phyloP scores from a whole-genome alignment of 305 asterid species.

The Petunia hybrid region DNA sequence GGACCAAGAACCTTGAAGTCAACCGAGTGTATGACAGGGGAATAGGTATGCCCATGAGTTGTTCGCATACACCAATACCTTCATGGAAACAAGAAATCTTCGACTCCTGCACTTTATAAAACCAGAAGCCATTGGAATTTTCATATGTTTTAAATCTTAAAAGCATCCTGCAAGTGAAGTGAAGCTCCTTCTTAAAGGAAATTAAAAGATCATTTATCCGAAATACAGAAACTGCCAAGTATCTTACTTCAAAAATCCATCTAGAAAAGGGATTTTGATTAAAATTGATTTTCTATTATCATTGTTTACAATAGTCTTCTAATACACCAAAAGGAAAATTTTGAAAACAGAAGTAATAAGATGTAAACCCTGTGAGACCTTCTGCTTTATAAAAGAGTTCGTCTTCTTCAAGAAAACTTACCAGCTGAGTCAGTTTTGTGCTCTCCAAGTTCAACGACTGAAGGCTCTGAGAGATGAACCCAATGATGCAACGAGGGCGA shows the following conservation, averaged over 20 bases:
- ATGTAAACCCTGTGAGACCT: neutral
- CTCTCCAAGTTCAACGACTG: conserved; percentile 70
- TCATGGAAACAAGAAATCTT: conserved; percentile 86
- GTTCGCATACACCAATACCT: conserved; percentile 84
- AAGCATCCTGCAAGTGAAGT: neutral
- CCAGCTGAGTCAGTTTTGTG: conserved; percentile 66
- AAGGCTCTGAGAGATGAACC: conserved; percentile 91
- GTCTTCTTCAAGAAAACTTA: conserved; percentile 38
- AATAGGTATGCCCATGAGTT: conserved; percentile 84
- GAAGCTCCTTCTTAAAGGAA: neutral
- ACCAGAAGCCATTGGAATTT: conserved; percentile 4
- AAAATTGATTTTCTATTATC: neutral
- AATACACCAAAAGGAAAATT: neutral
- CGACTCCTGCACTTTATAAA: conserved; percentile 64
- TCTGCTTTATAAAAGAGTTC: neutral
- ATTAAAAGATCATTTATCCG: no score
- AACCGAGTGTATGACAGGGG: conserved; percentile 95
- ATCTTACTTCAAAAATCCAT: neutral
- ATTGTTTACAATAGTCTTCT: neutral
- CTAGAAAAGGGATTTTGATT: neutral
- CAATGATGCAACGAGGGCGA: conserved; percentile 86
- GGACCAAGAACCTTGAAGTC: conserved; percentile 93
- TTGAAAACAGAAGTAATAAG: neutral
- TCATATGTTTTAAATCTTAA: neutral
- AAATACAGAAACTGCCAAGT: neutral